These are phyloP conservation scores for Myrica gale DNA, from an alignment of 306 rosid species.

Conservation along the genomic window DNA sequence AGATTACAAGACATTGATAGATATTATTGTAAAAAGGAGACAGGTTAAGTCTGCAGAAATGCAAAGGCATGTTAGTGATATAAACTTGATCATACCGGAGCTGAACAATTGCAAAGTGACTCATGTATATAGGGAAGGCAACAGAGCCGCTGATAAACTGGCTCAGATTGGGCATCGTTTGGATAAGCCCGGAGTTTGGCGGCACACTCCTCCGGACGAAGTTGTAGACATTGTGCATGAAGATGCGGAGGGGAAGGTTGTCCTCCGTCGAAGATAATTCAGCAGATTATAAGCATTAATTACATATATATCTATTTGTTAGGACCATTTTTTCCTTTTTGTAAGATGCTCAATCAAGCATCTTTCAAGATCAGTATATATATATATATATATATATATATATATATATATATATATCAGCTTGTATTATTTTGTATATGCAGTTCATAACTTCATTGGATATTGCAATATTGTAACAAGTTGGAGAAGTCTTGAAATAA, in stretches of 20 bases:
- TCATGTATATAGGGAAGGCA: conserved; percentile 70
- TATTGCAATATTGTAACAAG: no score
- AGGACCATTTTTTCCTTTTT: not conserved
- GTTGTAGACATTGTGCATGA: conserved; percentile 43
- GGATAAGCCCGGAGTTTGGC: conserved; percentile 52
- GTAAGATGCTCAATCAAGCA: no score
- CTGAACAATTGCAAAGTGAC: conserved; percentile 39
- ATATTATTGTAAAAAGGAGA: conserved; percentile 41
- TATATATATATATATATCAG: no score
- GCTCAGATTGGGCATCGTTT: conserved; percentile 64
- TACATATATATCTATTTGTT: not conserved
- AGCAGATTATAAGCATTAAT: not conserved
- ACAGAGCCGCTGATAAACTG: conserved; percentile 63
- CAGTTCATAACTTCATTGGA: no score
- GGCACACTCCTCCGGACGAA: conserved; percentile 47
- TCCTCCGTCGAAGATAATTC: conserved; percentile 42
- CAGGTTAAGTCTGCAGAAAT: conserved; percentile 48
- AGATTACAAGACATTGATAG: conserved; percentile 60
- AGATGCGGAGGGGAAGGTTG: conserved; percentile 71
- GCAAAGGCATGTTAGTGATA: conserved; percentile 40
- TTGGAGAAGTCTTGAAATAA: no score
- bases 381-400: no score
- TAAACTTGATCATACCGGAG: conserved; percentile 43
- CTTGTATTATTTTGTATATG: no score
- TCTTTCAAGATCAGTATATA: no score